These are phyloP conservation scores for Centaurea solstitialis DNA, from an alignment of 129 eudicot genomes.

Conservation along the genomic window DNA sequence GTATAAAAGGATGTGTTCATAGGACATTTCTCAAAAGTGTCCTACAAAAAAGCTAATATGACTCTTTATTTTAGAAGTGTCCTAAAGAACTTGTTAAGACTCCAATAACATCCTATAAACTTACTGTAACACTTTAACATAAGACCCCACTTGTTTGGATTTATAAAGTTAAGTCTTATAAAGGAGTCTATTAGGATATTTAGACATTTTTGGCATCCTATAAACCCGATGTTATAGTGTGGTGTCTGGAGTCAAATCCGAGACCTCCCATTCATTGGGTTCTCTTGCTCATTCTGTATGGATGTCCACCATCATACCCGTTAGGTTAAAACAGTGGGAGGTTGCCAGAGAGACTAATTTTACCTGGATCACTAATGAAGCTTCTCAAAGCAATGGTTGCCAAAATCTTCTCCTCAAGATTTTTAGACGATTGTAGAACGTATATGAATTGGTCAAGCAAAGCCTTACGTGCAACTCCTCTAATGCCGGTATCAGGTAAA, in stretches of 20 bases:
- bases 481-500: conserved; percentile 52
- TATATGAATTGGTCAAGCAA: conserved; percentile 56
- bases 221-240: neutral
- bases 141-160: neutral
- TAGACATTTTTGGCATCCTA: neutral
- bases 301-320: neutral
- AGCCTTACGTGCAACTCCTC: conserved; percentile 50
- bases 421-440: conserved; percentile 59
- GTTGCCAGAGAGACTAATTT: neutral
- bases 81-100: neutral
- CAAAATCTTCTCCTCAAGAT: conserved; percentile 59
- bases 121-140: neutral
- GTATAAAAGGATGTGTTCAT: neutral
- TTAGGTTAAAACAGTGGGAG: neutral
- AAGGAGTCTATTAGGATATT: neutral
- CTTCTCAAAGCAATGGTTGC: conserved; percentile 61
- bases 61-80: neutral
- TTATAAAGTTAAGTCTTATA: neutral
- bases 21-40: neutral
- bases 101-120: neutral
- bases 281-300: too few species aligned
- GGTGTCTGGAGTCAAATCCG: neutral
- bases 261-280: neutral
- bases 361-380: conserved; percentile 55
- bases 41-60: neutral